A percentile compares a stretch with the other conserved stretches of the same genome.
phyloP scores from a whole-genome alignment of 371 early-diverging fungal genomes.

The Mortierella sp. region DNA sequence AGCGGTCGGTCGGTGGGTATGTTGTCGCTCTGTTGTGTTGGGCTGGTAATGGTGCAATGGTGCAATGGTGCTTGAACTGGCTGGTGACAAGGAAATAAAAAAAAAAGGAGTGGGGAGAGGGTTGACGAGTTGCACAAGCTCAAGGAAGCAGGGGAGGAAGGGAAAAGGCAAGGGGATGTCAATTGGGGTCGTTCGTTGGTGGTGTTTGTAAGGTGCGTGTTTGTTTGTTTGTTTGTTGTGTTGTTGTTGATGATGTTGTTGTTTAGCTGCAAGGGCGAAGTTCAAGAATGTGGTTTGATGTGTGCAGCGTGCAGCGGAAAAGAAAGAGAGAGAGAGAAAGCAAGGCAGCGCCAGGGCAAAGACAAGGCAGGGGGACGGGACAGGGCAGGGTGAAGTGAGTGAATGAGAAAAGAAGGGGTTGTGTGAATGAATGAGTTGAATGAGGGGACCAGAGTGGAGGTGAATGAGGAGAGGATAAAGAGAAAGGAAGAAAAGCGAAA shows the following conservation, averaged over 20 bases:
- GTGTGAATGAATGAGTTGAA: background rate
- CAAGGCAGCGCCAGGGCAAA: background rate
- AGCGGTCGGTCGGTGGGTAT: background rate
- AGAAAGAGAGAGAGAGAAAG: background rate
- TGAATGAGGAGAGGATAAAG: background rate
- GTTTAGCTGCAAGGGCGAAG: background rate
- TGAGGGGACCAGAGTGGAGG: background rate
- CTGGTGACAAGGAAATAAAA: background rate
- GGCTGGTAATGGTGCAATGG: background rate
- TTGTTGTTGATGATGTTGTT: background rate
- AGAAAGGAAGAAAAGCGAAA: background rate
- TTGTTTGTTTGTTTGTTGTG: background rate
- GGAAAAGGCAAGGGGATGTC: background rate
- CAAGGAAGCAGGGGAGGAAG: background rate
- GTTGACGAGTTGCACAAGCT: background rate
- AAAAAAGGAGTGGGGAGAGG: background rate
- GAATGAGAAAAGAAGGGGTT: background rate
- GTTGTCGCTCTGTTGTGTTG: background rate
- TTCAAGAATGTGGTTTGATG: constrained; percentile 8
- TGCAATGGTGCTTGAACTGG: background rate
- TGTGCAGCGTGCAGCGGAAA: background rate
- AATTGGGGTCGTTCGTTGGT: background rate
- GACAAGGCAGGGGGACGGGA: background rate
- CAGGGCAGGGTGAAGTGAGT: background rate
- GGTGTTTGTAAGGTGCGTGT: background rate